Percentiles rank a stretch among this genome's conserved stretches.
Evolutionary conservation across 805 yeast species (phyloP).

Genomic region (Teunomyces kruisii): DNA sequence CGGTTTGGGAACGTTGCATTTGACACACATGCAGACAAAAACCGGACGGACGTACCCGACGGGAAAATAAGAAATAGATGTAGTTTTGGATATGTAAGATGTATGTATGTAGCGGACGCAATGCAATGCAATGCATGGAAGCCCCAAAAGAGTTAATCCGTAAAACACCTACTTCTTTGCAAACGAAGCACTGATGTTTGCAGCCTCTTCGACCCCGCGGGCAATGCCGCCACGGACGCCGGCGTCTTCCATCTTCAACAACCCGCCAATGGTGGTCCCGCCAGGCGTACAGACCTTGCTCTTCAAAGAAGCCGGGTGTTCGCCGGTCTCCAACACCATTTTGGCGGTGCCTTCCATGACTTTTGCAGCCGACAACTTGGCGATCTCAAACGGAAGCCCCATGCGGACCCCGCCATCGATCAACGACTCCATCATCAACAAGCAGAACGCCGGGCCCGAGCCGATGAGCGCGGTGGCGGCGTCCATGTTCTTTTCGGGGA

Average conservation of each 20-base stretch:
- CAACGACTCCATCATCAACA: constrained; percentile 85
- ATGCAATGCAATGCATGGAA: neutral
- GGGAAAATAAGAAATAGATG: neutral
- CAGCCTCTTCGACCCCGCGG: constrained; percentile 87
- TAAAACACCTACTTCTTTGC: constrained; percentile 30
- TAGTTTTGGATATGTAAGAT: neutral
- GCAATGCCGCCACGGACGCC: constrained; percentile 87
- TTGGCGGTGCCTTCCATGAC: constrained; percentile 92
- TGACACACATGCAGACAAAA: neutral
- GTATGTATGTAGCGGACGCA: too few species aligned
- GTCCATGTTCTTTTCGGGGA: constrained; percentile 93
- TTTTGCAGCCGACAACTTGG: constrained; percentile 85
- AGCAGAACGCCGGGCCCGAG: constrained; percentile 93
- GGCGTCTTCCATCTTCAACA: constrained; percentile 86
- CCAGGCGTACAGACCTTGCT: constrained; percentile 95
- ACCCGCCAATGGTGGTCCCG: constrained; percentile 96
- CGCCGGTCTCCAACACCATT: constrained; percentile 80
- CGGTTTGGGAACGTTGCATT: neutral
- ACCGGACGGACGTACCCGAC: too few species aligned
- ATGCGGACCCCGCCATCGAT: constrained; percentile 92
- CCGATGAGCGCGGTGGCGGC: constrained; percentile 95
- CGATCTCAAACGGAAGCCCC: constrained; percentile 87
- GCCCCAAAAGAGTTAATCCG: neutral
- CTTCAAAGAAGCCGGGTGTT: constrained; percentile 86
- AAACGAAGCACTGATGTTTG: constrained; percentile 66